Evolutionary conservation across 2,329 filamentous ascomycete genomes (phyloP).

Genomic region (Arthrobotrys megalospora): DNA sequence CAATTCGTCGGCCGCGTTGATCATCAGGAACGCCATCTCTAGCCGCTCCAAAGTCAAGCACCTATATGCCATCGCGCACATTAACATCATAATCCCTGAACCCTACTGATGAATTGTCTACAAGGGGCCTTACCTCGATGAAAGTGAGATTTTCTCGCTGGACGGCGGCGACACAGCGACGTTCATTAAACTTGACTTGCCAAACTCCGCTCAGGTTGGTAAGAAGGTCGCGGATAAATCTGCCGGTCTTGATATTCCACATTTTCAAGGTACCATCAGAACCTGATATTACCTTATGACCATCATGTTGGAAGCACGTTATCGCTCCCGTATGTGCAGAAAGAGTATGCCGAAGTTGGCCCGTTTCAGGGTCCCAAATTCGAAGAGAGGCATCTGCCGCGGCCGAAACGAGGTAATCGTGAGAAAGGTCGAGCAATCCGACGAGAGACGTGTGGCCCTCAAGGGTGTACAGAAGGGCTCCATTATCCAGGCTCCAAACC

Average conservation of each 20-base stretch:
- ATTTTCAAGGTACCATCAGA: conserved; percentile 97
- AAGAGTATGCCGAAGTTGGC: conserved; percentile 88
- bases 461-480: conserved; percentile 86
- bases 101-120: background rate
- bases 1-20: conserved; percentile 83
- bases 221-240: conserved; percentile 91
- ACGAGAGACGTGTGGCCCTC: conserved; percentile 95
- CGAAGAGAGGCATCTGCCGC: conserved; percentile 94
- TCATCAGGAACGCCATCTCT: conserved; percentile 86
- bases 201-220: conserved; percentile 97
- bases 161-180: conserved; percentile 94
- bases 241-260: conserved; percentile 95
- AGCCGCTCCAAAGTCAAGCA: conserved; percentile 95
- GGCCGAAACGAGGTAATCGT: conserved; percentile 91
- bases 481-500: conserved; percentile 94
- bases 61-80: conserved; percentile 72
- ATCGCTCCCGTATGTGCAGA: conserved; percentile 97
- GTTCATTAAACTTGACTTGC: conserved; percentile 98
- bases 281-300: conserved; percentile 94
- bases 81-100: background rate
- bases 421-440: conserved; percentile 88
- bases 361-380: conserved; percentile 96
- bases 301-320: conserved; percentile 98
- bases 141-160: conserved; percentile 93
- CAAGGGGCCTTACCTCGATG: conserved; percentile 81